phyloP scores from a whole-genome alignment of 768 basidiomycete species.

The Austroboletus festivus region DNA sequence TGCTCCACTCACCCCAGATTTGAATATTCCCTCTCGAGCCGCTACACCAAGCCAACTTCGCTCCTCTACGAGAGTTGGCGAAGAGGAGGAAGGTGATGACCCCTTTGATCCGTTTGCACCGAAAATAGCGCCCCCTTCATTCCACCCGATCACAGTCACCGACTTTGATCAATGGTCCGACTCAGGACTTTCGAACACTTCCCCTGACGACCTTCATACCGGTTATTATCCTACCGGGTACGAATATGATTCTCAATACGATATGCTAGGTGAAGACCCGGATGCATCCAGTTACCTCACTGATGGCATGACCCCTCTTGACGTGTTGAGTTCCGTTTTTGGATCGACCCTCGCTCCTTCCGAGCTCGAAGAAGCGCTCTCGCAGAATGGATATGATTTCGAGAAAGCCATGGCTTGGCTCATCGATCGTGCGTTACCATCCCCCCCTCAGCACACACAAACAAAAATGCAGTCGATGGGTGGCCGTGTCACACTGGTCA shows the following conservation, averaged over 20 bases:
- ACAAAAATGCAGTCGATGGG: slow-evolving; percentile 59
- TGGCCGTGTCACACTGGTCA: slow-evolving; percentile 63
- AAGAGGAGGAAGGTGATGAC: slow-evolving; percentile 72
- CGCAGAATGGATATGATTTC: slow-evolving; percentile 88
- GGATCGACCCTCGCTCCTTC: slow-evolving; percentile 85
- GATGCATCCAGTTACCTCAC: slow-evolving; percentile 63
- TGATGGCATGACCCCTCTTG: slow-evolving; percentile 96
- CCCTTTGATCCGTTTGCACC: slow-evolving; percentile 77
- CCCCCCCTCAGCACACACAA: slow-evolving; percentile 37
- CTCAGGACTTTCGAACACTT: slow-evolving; percentile 50
- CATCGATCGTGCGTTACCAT: slow-evolving; percentile 65
- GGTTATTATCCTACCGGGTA: slow-evolving; percentile 30
- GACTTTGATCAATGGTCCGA: slow-evolving; percentile 63
- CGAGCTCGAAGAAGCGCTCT: slow-evolving; percentile 91
- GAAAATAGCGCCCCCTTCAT: slow-evolving; percentile 44
- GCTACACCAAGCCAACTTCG: slow-evolving; percentile 71
- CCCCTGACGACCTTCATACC: slow-evolving; percentile 47
- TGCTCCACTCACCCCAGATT: slow-evolving; percentile 80
- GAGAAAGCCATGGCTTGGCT: slow-evolving; percentile 95
- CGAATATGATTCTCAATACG: slow-evolving; percentile 33
- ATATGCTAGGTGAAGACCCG: slow-evolving; percentile 38
- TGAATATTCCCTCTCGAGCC: slow-evolving; percentile 46
- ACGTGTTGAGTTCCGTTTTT: slow-evolving; percentile 92
- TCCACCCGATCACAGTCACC: slow-evolving; percentile 59
- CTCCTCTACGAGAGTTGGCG: slow-evolving; percentile 56